Base-by-base conservation (phyloP, 352 stramenopile genomes). In the Bremia lactucae region DNA sequence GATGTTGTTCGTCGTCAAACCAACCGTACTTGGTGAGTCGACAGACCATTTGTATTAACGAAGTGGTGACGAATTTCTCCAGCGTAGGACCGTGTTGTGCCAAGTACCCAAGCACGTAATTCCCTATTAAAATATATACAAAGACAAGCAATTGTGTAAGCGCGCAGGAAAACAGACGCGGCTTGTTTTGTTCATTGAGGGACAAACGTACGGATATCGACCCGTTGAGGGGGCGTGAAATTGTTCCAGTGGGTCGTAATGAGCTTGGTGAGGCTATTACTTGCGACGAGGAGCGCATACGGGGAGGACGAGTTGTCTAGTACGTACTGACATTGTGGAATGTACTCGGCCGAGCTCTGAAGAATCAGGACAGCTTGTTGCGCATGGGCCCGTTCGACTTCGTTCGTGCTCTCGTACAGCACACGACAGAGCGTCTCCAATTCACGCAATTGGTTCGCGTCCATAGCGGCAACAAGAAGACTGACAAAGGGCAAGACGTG, bases 21-120 rank as follows among this genome's bases (percentile, higher is more conserved):
- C 96, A 99, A n/a, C 95, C 95, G 38, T 98, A 88, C 73, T 98
- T 98, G 48, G 94, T 98, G 38, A 98, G 88, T 11, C 96, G 89
- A 63, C 95, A 98, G 8, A 98, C 83, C 54, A 99, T 85, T 61
- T 98, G 95, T 47, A 98, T 97, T 16, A 98, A 72, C 48, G 79
- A 89, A 13, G 84, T 92, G 4, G 84, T 92, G 39, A 98, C 95
- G 60, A 97, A 98, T 49, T 90, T 91, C 61, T 97, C 84, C 23
- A 98, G 59, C 3, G 62, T 87, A 8, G 91, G 90, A 1, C 95
- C 95, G 28, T 98, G 96, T 53, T 96, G 95, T 4, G 90, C 95
- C 39, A 99, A 65, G 67, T 98, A 99, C 18, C 74, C 81, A 16
- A 99, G 71, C 21, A 99, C 91, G 72, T 98, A 99, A 57, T 98